Percentiles rank a stretch among this genome's conserved stretches.
These are phyloP conservation scores for Cymbopogon citratus DNA, from an alignment of 176 grass and related monocot species.

Conservation along the genomic window DNA sequence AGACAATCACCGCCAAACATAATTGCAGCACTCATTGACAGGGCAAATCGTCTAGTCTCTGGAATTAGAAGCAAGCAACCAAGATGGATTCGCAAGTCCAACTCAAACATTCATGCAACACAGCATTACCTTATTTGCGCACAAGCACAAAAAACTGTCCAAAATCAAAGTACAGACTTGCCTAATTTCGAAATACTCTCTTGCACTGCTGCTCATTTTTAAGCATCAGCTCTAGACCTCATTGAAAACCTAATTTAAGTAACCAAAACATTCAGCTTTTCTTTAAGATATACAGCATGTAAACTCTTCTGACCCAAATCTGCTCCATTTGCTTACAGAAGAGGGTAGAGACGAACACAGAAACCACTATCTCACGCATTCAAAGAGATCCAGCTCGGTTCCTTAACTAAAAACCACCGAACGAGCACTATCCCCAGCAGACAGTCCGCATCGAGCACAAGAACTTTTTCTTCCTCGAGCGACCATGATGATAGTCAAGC, in stretches of 20 bases:
- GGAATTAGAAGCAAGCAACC: background rate
- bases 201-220: background rate
- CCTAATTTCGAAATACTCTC: constrained; percentile 5
- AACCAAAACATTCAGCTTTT: constrained; percentile 26
- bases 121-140: constrained; percentile 27
- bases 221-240: constrained; percentile 23
- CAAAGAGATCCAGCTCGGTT: constrained; percentile 45
- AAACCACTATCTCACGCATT: constrained; percentile 35
- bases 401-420: constrained; percentile 54
- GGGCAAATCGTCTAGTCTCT: background rate
- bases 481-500: constrained; percentile 31
- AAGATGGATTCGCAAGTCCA: background rate
- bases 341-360: constrained; percentile 42
- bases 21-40: background rate
- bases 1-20: no score
- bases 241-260: constrained; percentile 29
- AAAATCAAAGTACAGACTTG: constrained; percentile 4
- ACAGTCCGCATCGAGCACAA: constrained; percentile 30
- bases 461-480: constrained; percentile 66
- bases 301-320: constrained; percentile 45
- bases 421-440: constrained; percentile 43
- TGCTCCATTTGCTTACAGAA: constrained; percentile 38
- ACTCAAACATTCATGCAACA: background rate
- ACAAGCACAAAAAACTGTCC: constrained; percentile 11
- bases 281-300: constrained; percentile 47